phyloP scores from a whole-genome alignment of 257 asterid species.

The Agastache rugosa region DNA sequence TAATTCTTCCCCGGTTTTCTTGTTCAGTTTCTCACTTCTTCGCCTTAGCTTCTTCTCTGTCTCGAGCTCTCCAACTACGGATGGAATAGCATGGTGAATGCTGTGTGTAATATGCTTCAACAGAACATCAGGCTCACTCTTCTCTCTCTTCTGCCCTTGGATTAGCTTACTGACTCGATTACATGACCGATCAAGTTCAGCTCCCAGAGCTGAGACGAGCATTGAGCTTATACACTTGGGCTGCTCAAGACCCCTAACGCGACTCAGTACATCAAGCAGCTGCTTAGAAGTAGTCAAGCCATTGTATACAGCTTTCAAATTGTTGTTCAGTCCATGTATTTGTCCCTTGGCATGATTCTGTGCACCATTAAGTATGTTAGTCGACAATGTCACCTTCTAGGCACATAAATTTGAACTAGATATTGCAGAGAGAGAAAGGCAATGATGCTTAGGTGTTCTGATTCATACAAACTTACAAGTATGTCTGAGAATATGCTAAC shows the following conservation, averaged over 20 bases:
- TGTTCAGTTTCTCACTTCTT: constrained; percentile 83
- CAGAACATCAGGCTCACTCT: constrained; percentile 52
- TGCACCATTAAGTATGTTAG: constrained; percentile 36
- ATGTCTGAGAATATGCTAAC: not conserved
- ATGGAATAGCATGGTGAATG: constrained; percentile 54
- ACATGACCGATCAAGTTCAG: constrained; percentile 70
- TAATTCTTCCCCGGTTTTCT: constrained; percentile 77
- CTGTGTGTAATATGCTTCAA: constrained; percentile 61
- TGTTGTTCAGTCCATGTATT: constrained; percentile 49
- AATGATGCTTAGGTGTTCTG: not conserved
- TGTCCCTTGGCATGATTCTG: constrained; percentile 45
- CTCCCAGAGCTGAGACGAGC: constrained; percentile 69
- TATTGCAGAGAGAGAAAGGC: constrained; percentile 1
- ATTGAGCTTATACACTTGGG: constrained; percentile 59
- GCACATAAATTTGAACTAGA: not conserved
- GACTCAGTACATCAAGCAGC: constrained; percentile 63
- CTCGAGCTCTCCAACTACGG: constrained; percentile 70
- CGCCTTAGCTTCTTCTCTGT: constrained; percentile 76
- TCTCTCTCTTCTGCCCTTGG: constrained; percentile 55
- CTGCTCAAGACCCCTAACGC: constrained; percentile 55
- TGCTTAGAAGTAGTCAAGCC: constrained; percentile 75
- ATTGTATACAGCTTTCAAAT: constrained; percentile 63
- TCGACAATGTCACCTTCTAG: not conserved
- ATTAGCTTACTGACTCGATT: constrained; percentile 57
- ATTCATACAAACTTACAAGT: not conserved